phyloP scores from a whole-genome alignment of 192 early-diverging fungal genomes.

The Kickxella alabastrina region DNA sequence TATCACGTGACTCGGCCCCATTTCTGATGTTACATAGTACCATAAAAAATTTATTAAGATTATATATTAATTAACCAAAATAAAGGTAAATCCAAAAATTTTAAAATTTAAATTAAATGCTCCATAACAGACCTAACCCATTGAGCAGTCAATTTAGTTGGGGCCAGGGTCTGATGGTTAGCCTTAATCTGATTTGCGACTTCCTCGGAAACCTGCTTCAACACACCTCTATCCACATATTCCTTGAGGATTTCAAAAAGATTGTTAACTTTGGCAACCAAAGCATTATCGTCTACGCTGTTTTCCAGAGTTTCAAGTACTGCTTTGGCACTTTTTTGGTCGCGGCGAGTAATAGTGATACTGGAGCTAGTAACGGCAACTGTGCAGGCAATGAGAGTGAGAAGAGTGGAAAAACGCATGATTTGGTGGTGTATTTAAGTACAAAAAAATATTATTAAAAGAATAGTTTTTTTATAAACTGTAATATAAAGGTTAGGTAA shows the following conservation, averaged over 20 bases:
- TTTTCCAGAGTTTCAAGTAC: constrained; percentile 12
- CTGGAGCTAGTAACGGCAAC: not conserved
- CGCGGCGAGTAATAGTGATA: constrained; percentile 16
- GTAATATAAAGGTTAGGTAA: not conserved
- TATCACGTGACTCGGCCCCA: too few species aligned
- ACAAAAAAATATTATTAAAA: too few species aligned
- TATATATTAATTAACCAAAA: too few species aligned
- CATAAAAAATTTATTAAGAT: too few species aligned
- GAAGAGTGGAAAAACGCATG: constrained; percentile 24
- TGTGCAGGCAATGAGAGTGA: constrained; percentile 8
- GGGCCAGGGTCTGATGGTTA: constrained; percentile 21
- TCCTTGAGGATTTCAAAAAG: constrained; percentile 32
- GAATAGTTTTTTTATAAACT: too few species aligned
- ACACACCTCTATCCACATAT: constrained; percentile 3
- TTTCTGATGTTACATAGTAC: too few species aligned
- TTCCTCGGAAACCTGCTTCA: constrained; percentile 30
- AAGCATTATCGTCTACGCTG: constrained; percentile 28
- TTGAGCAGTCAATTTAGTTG: constrained; percentile 21
- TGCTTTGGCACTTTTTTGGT: constrained; percentile 20
- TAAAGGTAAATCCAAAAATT: constrained; percentile 4
- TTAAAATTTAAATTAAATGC: too few species aligned
- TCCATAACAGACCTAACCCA: constrained; percentile 29
- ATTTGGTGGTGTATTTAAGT: not conserved
- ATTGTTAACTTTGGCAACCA: constrained; percentile 27
- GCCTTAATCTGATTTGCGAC: constrained; percentile 34